Percentiles rank a stretch among this genome's conserved stretches.
Evolutionary conservation across 345 rosid species (phyloP).

Genomic region (Ricinus communis): DNA sequence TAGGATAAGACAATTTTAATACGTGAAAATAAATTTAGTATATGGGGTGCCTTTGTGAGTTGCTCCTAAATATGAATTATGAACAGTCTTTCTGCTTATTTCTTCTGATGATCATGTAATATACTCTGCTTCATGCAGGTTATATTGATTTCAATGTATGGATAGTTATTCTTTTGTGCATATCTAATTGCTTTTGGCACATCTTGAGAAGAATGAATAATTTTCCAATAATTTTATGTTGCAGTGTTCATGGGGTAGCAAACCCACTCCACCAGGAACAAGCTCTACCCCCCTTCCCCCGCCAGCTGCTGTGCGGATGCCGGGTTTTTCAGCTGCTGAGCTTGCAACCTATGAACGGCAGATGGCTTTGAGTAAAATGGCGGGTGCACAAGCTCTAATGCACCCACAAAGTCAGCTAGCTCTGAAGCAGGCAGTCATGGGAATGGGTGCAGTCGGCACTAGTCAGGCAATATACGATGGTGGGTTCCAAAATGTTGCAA

Average conservation of each 20-base stretch:
- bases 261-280: constrained; percentile 83
- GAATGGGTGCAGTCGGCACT: constrained; percentile 71
- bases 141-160: neutral
- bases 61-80: too few species aligned
- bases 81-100: neutral
- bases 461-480: constrained; percentile 82
- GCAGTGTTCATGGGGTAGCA: constrained; percentile 96
- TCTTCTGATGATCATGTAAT: neutral
- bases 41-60: too few species aligned
- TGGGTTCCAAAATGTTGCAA: constrained; percentile 71
- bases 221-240: neutral
- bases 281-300: constrained; percentile 89
- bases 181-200: neutral
- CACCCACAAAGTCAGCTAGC: constrained; percentile 76
- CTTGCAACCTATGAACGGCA: constrained; percentile 71
- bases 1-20: neutral
- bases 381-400: constrained; percentile 65
- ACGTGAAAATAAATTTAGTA: neutral
- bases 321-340: constrained; percentile 68
- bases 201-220: neutral
- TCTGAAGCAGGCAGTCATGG: constrained; percentile 73
- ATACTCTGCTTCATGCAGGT: too few species aligned
- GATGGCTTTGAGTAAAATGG: constrained; percentile 77
- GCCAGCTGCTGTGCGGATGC: constrained; percentile 58
- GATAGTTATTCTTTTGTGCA: neutral